These are phyloP conservation scores for Pythium sp. DNA, from an alignment of 352 stramenopile genomes.

Conservation along the genomic window DNA sequence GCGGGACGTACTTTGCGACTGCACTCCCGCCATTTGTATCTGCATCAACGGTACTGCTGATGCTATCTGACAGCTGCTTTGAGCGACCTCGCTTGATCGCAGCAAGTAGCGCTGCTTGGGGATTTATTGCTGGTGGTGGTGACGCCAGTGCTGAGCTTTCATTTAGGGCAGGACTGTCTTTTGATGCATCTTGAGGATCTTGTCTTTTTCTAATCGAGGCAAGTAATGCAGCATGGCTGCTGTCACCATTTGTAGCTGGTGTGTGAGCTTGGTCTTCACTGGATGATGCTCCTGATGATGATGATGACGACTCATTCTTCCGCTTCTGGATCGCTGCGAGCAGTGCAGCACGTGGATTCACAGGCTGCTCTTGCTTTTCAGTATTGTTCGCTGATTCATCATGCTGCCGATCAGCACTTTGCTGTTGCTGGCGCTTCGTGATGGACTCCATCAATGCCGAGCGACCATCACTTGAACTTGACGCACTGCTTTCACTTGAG, in stretches of 20 bases:
- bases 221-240: not conserved
- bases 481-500: not conserved
- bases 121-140: not conserved
- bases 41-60: not conserved
- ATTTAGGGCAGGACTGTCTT: not conserved
- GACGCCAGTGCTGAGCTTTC: not conserved
- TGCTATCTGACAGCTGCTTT: not conserved
- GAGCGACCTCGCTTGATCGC: conserved; percentile 24
- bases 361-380: not conserved
- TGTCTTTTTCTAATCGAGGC: conserved; percentile 6
- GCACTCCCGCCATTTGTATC: not conserved
- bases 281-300: not conserved
- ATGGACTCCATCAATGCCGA: conserved; percentile 13
- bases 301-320: not conserved
- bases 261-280: not conserved
- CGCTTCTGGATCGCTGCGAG: conserved; percentile 21
- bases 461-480: conserved; percentile 9
- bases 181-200: not conserved
- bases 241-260: not conserved
- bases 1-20: conserved; percentile 29
- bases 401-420: not conserved
- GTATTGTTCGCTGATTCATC: not conserved
- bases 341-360: conserved; percentile 14
- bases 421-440: not conserved
- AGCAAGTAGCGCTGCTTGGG: conserved; percentile 28